Base-by-base conservation (phyloP, 768 basidiomycete species). In the Suillus americanus region DNA sequence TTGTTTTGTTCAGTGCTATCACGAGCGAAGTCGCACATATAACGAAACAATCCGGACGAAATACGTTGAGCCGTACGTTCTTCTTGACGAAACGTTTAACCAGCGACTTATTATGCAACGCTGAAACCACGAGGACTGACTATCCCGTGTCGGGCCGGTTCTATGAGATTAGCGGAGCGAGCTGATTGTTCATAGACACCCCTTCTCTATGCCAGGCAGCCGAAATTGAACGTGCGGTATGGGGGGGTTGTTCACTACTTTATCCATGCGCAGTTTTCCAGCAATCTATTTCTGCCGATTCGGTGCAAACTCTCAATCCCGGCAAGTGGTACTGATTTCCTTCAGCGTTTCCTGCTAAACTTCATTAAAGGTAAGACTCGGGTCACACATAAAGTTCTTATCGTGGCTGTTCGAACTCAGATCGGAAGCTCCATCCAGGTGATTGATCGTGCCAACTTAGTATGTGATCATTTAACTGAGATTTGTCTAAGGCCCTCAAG, bases 61-160 rank as follows among this genome's bases (percentile, higher is more conserved):
- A 13, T 20, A 41, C 57, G 40, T 28, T 41, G 18, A 28, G 35
- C 12, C n/a, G 46, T 61, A 54, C 60, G 53, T 61, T 30, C 16
- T 33, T 28, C 40, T 28, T 28, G 37, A 18, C 16, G n/a, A 20
- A 43, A 53, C 37, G 43, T 35, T 62, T 30, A 30, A 20, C 25
- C 38, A 43, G 5, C 53, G 33, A 54, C 33, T 54, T 35, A 54
- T 54, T 54, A 54, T 35, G 25, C 57, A 59, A 70, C 54, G 75
- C 61, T 48, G 67, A 60, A 68, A 69, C 71, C 75, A 77, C 70
- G 74, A 75, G 75, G 74, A 64, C 55, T 59, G 74, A 64, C 55
- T 59, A 41, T n/a, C 28, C 57, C 56, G 56, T 59, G 40, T 53
- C 71, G 73, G 73, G 5, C 70, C 68, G 73, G 56, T 50, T 60